Evolutionary conservation across 805 yeast genomes (phyloP).

Genomic region (Starmerella cellae): DNA sequence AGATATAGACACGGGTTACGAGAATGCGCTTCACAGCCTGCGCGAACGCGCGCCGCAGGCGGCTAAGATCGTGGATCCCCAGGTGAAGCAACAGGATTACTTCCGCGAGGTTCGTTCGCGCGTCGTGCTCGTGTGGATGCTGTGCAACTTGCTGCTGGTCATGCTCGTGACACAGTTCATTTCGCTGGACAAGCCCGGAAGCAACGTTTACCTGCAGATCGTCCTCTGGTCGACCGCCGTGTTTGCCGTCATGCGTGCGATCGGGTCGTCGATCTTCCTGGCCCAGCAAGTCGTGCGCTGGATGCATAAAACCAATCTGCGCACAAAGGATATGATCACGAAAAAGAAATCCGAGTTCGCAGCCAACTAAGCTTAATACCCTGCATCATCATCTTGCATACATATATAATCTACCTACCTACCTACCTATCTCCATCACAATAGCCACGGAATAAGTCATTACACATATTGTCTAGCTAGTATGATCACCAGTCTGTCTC

Average conservation of each 20-base stretch:
- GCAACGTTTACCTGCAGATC: conserved; percentile 66
- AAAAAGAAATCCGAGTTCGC: conserved; percentile 5
- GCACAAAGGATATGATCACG: conserved; percentile 13
- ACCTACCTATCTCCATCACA: no score
- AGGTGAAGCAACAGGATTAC: conserved; percentile 51
- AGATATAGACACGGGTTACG: conserved; percentile 72
- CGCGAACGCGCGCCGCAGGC: conserved; percentile 56
- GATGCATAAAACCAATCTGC: conserved; percentile 21
- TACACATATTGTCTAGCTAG: not conserved
- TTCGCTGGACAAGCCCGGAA: conserved; percentile 46
- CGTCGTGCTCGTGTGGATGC: conserved; percentile 91
- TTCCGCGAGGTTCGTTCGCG: conserved; percentile 89
- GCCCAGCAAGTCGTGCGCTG: conserved; percentile 27
- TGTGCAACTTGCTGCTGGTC: conserved; percentile 63
- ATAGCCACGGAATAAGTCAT: no score
- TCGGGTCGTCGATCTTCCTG: conserved; percentile 67
- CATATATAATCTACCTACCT: no score
- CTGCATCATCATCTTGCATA: no score
- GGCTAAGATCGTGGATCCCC: conserved; percentile 31
- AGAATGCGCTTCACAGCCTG: conserved; percentile 57
- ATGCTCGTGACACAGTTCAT: conserved; percentile 83
- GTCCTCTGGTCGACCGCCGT: conserved; percentile 89
- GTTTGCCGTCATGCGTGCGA: conserved; percentile 65
- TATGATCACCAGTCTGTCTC: not conserved
- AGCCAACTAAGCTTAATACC: no score